Base-by-base conservation (phyloP, 225 moss, liverwort and hornwort species). In the Takakia lepidozioides region DNA sequence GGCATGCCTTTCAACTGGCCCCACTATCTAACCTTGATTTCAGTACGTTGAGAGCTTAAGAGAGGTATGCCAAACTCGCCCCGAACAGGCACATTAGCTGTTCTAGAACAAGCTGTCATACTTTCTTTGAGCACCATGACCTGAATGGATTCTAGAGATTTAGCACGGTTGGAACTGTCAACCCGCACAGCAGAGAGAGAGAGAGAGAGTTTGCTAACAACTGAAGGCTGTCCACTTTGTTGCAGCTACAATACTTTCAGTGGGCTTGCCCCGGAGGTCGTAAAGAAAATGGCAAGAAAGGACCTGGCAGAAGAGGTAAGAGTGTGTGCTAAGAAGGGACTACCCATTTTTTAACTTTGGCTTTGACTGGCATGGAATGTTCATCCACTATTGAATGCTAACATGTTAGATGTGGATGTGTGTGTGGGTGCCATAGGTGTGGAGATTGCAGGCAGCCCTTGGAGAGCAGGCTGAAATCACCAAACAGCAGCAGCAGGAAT, bases 231-330 rank as follows among this genome's bases (percentile, higher is more conserved):
- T 32, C 32, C 32, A 6, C 32, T 32, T 32, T 19, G 10, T 38
- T 52, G 50, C 84, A 95, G 87, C 64, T 95, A 95, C 55, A 72
- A 87, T 45, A 95, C 95, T 14, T 95, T 95, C 34, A 49, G 74
- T 32, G 93, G 93, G 25, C 85, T 86, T 38, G 64, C 95, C 38
- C 95, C 90, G 35, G 95, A 95, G 54, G 89, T 95, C 29, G 95
- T 95, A 39, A 95, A 95, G 75, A 95, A 95, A 65, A 95, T 95
- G 95, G 90, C 95, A 21, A 84, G 90, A 61, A 90, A 83, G 61
- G 95, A 95, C 60, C 68, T 95, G 50, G 84, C 90, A 50, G 95
- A 95, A 50, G 95, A 95, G 90, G 95, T 90, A 65, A 27, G 51
- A 10, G 22, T 17, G 17, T 18, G 19, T n/a, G 5, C 10, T 21